phyloP scores from a whole-genome alignment of 257 asterid genomes.

The Henckelia pumila region DNA sequence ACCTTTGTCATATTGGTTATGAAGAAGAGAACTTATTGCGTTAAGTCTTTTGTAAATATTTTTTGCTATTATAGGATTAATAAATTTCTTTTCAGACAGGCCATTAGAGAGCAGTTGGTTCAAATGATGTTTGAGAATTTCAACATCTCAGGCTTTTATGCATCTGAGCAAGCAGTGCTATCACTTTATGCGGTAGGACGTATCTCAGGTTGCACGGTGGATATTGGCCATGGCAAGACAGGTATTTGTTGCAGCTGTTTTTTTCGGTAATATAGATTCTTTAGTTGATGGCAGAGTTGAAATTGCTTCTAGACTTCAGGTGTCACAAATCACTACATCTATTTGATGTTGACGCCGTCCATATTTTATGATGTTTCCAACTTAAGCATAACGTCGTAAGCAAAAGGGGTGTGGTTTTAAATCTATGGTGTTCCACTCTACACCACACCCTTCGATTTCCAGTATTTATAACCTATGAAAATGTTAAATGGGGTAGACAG shows the following conservation, averaged over 20 bases:
- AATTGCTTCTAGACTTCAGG: conserved; percentile 12
- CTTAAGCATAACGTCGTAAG: conserved; percentile 1
- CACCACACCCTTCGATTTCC: background rate
- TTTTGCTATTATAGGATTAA: conserved; percentile 19
- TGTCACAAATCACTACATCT: conserved; percentile 1
- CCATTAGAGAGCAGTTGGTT: conserved; percentile 83
- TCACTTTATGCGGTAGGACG: conserved; percentile 97
- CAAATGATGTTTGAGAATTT: conserved; percentile 95
- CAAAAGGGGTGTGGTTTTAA: conserved; percentile 6
- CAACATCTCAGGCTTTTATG: conserved; percentile 87
- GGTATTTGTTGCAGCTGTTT: conserved; percentile 40
- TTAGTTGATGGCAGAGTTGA: conserved; percentile 10
- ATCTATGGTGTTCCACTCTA: conserved; percentile 12
- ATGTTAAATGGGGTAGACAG: too few species aligned
- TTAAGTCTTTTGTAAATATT: conserved; percentile 1
- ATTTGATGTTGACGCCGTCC: conserved; percentile 7
- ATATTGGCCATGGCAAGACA: conserved; percentile 86
- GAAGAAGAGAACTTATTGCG: conserved; percentile 7
- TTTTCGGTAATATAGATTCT: conserved; percentile 11
- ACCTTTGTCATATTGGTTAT: conserved; percentile 5
- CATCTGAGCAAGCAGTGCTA: conserved; percentile 91
- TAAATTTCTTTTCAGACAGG: conserved; percentile 44
- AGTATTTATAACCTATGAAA: background rate
- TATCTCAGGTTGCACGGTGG: conserved; percentile 91
- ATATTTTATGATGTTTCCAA: background rate